phyloP scores from a whole-genome alignment of 1,284 basidiomycete genomes.

The Rhizoctonia solani region DNA sequence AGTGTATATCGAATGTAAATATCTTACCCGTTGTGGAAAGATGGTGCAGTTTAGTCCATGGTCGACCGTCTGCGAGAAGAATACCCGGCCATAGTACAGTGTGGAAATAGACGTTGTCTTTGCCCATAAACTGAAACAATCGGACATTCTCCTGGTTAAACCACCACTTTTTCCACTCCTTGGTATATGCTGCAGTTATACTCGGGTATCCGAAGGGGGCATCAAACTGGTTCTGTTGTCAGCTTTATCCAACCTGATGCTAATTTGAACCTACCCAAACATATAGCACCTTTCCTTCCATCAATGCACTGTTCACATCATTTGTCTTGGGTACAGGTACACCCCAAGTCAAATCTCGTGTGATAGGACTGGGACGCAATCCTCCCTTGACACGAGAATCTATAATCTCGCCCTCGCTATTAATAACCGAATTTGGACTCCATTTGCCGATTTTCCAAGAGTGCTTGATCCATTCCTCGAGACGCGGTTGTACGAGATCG shows the following conservation, averaged over 20 bases:
- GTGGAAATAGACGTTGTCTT: constrained; percentile 98
- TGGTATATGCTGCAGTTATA: constrained; percentile 95
- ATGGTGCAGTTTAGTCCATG: constrained; percentile 95
- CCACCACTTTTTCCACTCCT: constrained; percentile 98
- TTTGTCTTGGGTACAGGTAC: constrained; percentile 85
- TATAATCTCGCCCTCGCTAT: constrained; percentile 82
- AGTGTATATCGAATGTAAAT: constrained; percentile 14
- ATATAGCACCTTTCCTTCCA: constrained; percentile 95
- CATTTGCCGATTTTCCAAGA: constrained; percentile 85
- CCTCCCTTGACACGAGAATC: constrained; percentile 90
- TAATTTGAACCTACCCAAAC: constrained; percentile 68
- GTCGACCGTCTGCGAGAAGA: constrained; percentile 84
- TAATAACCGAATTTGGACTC: constrained; percentile 91
- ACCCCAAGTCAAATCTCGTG: constrained; percentile 95
- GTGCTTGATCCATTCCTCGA: constrained; percentile 87
- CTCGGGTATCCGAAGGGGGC: constrained; percentile 97
- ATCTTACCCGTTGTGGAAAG: constrained; percentile 86
- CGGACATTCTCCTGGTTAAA: constrained; percentile 89
- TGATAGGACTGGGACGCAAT: constrained; percentile 87
- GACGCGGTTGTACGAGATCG: constrained; percentile 78
- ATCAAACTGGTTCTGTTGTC: constrained; percentile 71
- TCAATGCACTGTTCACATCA: constrained; percentile 71
- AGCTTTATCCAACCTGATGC: not conserved
- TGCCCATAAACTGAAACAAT: constrained; percentile 99
- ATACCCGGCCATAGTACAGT: constrained; percentile 95